Evolutionary conservation across 2,329 filamentous ascomycete genomes (phyloP), one percentile per base, ranked within the genome.

Genomic region (Ophiocordyceps camponoti-saundersi): DNA sequence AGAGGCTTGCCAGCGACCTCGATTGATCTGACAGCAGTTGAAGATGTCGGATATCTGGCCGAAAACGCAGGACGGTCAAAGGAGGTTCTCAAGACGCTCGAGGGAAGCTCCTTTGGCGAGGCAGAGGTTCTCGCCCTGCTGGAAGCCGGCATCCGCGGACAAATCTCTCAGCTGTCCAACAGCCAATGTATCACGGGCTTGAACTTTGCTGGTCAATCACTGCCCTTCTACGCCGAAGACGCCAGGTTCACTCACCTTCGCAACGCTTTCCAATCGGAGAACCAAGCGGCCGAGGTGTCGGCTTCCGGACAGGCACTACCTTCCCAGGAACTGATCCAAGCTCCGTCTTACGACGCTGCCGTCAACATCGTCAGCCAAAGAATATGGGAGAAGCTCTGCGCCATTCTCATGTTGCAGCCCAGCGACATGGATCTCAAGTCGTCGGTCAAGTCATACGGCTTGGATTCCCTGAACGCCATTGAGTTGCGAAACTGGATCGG

Each of bases 161-260:
- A 64, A 26, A 53, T 73, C 4, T 56, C 56, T 0, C 52, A 54
- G 0, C 58, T 63, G 0, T 75, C 70, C 56, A 65, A 68, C 48
- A 64, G 60, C 41, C 73, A 77, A 53, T 67, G 65, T 36, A 72
- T 77, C 50, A 77, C 73, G 0, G 74, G 74, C 2, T 66, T 77
- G 56, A 64, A 67, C 47, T 68, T 76, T 50, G 51, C 52, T 8
- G 69, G 65, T 21, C 63, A 65, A 6, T 59, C 65, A 52, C 58
- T 67, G 45, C 72, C 71, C 0, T 77, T 74, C 60, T 78, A 73
- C 67, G 67, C 66, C 3, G 56, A 64, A 2, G 74, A 79, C 44
- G 70, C 68, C 46, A 76, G 73, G 55, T 77, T 77, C 59, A 67
- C 68, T 47, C 61, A 66, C 30, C 62, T 77, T 23, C 66, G 66